Conservation (phyloP, 495 filamentous ascomycete species). For the Acidiella bohemica region DNA sequence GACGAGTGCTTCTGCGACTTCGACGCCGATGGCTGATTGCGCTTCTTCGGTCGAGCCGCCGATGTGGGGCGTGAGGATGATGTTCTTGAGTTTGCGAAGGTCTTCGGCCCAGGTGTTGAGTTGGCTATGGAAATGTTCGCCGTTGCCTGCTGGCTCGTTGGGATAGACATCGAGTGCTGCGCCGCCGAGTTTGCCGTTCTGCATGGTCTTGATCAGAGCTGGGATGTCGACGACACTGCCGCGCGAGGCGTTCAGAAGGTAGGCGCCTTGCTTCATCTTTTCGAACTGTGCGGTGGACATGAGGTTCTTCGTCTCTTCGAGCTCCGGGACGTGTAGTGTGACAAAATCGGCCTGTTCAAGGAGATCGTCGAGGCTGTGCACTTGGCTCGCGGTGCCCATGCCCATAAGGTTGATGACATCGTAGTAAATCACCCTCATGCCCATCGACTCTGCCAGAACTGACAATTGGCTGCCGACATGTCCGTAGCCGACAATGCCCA, state of each 20-base stretch:
- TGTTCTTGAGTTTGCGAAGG: conserved; percentile 70
- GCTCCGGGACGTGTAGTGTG: conserved; percentile 85
- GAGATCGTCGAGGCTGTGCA: conserved; percentile 60
- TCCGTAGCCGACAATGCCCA: conserved; percentile 94
- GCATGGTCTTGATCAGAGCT: conserved; percentile 77
- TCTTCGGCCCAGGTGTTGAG: conserved; percentile 82
- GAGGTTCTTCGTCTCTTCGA: conserved; percentile 83
- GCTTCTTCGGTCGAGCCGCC: conserved; percentile 97
- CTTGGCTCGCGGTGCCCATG: conserved; percentile 72
- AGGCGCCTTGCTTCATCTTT: conserved; percentile 82
- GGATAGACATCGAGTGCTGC: conserved; percentile 95
- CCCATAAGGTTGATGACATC: conserved; percentile 89
- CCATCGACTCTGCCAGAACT: conserved; percentile 91
- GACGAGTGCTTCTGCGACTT: conserved; percentile 76
- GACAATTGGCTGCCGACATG: conserved; percentile 96
- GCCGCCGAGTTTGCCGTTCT: conserved; percentile 76
- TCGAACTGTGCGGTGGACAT: conserved; percentile 63
- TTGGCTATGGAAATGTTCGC: conserved; percentile 80
- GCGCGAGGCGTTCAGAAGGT: conserved; percentile 90
- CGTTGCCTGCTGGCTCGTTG: conserved; percentile 83
- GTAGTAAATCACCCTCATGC: conserved; percentile 93
- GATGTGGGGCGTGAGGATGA: conserved; percentile 93
- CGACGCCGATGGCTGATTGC: conserved; percentile 87
- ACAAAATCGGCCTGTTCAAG: conserved; percentile 78
- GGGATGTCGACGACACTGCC: conserved; percentile 92